These are phyloP conservation scores for Penicillium ochrochloron DNA, from an alignment of 495 filamentous ascomycete species.

Conservation along the genomic window DNA sequence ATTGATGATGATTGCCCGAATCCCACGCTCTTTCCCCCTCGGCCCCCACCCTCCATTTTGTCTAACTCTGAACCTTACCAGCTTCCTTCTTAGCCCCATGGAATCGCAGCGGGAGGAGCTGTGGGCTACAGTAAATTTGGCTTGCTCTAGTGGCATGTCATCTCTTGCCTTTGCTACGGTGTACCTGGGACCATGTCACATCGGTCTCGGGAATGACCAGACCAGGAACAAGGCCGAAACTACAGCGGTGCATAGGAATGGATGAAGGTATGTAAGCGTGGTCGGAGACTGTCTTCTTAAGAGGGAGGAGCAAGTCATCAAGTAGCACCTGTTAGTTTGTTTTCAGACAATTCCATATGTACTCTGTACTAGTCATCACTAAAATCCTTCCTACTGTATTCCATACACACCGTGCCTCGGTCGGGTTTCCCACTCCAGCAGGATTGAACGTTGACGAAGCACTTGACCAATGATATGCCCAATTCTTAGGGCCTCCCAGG, in stretches of 20 bases:
- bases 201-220: slow-evolving; percentile 23
- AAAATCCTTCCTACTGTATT: not conserved
- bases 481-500: not conserved
- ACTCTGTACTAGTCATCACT: not conserved
- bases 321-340: not conserved
- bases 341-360: not conserved
- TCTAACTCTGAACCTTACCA: slow-evolving; percentile 5
- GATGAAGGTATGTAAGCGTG: not conserved
- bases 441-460: not conserved
- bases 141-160: slow-evolving; percentile 39
- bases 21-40: slow-evolving; percentile 8
- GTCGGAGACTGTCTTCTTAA: not conserved
- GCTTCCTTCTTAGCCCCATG: slow-evolving; percentile 16
- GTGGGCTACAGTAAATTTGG: slow-evolving; percentile 30
- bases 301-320: not conserved
- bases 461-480: not conserved
- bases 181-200: slow-evolving; percentile 20
- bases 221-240: not conserved
- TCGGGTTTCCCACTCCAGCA: slow-evolving; percentile 15
- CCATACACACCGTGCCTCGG: slow-evolving; percentile 16
- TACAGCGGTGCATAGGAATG: not conserved
- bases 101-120: slow-evolving; percentile 30
- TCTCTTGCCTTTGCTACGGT: slow-evolving; percentile 29
- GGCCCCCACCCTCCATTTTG: slow-evolving; percentile 14
- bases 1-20: slow-evolving; percentile 22